These are phyloP conservation scores for Tuber aestivum DNA, from an alignment of 495 filamentous ascomycete species.

Conservation along the genomic window DNA sequence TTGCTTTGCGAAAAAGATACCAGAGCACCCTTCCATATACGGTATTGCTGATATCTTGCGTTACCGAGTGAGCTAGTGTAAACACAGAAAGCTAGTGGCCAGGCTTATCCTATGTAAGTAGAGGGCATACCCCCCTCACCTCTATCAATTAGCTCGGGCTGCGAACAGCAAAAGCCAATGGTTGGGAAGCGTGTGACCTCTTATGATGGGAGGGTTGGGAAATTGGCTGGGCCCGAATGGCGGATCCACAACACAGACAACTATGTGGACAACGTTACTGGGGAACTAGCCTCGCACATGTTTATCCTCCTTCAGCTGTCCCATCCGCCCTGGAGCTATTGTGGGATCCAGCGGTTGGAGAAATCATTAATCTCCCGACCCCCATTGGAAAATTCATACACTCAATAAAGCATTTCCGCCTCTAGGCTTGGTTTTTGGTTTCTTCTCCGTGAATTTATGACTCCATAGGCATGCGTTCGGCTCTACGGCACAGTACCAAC, in stretches of 20 bases:
- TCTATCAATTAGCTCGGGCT: too few species aligned
- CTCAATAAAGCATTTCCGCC: background rate
- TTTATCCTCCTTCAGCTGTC: background rate
- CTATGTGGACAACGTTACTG: background rate
- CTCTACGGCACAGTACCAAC: too few species aligned
- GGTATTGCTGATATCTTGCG: too few species aligned
- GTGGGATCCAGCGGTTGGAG: background rate
- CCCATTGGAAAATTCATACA: background rate
- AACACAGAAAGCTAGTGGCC: too few species aligned
- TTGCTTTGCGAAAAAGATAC: too few species aligned
- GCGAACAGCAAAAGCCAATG: background rate
- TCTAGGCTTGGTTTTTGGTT: background rate
- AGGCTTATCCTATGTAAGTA: too few species aligned
- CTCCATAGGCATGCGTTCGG: too few species aligned
- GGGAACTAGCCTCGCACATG: background rate
- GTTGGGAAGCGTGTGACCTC: background rate
- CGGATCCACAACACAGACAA: background rate
- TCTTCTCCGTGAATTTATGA: background rate
- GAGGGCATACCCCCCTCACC: too few species aligned
- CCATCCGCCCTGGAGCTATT: background rate
- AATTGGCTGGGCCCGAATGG: background rate
- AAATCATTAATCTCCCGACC: background rate
- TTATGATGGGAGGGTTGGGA: background rate
- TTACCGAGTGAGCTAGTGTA: too few species aligned
- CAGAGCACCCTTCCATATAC: too few species aligned